Evolutionary conservation across 2,329 filamentous ascomycete species (phyloP), one percentile per base, ranked within the genome.

Genomic region (Phialocephala subalpina): DNA sequence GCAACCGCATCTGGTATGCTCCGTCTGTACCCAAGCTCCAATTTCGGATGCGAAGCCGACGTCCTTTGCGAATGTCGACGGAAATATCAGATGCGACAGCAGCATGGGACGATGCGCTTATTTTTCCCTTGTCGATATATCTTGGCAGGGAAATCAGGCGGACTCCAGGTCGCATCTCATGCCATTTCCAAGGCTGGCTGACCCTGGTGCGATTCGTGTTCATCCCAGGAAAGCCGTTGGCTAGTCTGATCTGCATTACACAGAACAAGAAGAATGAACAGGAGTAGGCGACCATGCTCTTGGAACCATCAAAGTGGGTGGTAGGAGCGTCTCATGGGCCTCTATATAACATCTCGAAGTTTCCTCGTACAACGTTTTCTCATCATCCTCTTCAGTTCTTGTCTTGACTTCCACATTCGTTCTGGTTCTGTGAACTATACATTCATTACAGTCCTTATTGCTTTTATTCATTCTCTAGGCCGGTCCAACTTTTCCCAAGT

Each of bases 401-500:
- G 42, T 18, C 36, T 63, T 58, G 40, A 52, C 53, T 69, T 69
- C 67, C 70, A 61, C 67, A 64, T 70, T 72, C 70, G 36, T 72
- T 62, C 63, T 67, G 71, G 73, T 74, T 76, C 73, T 74, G 71
- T 67, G 72, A 76, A 74, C 73, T 76, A 68, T 68, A 66, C 64
- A 63, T 69, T 66, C 64, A 60, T 69, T 73, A 70, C 62, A 58
- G 27, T 69, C 60, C 60, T 69, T 69, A 59, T 55, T 60, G 60
- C 62, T 58, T n/a, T 58, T 66, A 65, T 64, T 71, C 63, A 45
- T 35, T 33, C n/a, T 49, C 22, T 33, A 55, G 70, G 73, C 70
- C 64, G 73, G 73, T 66, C 73, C 70, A 69, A 63, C 60, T 36
- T 70, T 71, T 70, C 58, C 36, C 47, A 62, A 58, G 52, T 49